phyloP scores from a whole-genome alignment of 2,329 filamentous ascomycete genomes.

The Xylaria sp. region DNA sequence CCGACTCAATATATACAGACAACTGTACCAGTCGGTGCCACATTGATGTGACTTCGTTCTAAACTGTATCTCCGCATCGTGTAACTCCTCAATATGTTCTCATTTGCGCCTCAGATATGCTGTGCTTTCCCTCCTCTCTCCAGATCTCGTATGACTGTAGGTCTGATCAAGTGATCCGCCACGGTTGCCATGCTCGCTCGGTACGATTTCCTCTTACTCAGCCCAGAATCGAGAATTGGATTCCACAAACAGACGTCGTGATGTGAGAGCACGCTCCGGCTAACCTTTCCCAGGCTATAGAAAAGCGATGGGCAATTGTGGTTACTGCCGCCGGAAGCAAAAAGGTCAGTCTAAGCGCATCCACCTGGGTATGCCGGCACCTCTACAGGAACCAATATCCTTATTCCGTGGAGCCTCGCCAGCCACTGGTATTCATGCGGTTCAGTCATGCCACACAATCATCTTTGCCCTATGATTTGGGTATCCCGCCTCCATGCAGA shows the following conservation, averaged over 20 bases:
- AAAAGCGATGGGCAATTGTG: conserved; percentile 52
- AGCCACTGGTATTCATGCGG: conserved; percentile 10
- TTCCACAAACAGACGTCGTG: conserved; percentile 2
- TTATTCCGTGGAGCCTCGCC: conserved; percentile 6
- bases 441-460: conserved; percentile 18
- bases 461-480: conserved; percentile 18
- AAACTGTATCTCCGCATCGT: conserved; percentile 11
- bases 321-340: conserved; percentile 53
- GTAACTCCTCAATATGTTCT: conserved; percentile 7
- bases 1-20: conserved; percentile 10
- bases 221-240: conserved; percentile 4
- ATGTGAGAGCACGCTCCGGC: conserved; percentile 18
- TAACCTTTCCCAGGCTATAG: conserved; percentile 48
- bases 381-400: conserved; percentile 8
- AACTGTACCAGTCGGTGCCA: conserved; percentile 22
- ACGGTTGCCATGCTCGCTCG: conserved; percentile 2
- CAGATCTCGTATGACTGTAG: conserved; percentile 11
- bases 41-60: conserved; percentile 11
- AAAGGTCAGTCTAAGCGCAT: conserved; percentile 55
- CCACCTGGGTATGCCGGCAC: conserved; percentile 22
- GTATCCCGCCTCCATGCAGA: conserved; percentile 17
- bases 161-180: conserved; percentile 22
- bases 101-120: conserved; percentile 6
- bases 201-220: conserved; percentile 19
- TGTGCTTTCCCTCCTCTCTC: conserved; percentile 5